A percentile compares a stretch with the other conserved stretches of the same genome.
These are phyloP conservation scores for Ramaria sp. DNA, from an alignment of 768 basidiomycete species.

Conservation along the genomic window DNA sequence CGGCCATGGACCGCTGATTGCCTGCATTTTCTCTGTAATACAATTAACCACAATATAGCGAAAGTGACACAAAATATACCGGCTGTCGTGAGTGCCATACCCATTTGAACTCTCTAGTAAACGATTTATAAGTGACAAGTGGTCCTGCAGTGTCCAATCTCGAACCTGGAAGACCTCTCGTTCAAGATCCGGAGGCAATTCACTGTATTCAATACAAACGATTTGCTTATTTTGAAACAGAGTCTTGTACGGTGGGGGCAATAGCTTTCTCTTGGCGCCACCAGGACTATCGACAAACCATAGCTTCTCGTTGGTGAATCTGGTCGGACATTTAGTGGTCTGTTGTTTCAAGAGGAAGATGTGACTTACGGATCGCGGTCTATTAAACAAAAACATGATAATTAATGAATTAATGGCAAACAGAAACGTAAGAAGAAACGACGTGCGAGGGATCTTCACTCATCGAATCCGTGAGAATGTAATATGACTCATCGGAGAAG, in stretches of 20 bases:
- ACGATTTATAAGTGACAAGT: background rate
- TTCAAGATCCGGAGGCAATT: constrained; percentile 44
- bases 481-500: background rate
- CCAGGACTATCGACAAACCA: constrained; percentile 32
- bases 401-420: background rate
- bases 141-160: background rate
- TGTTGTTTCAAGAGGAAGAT: background rate
- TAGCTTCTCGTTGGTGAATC: constrained; percentile 37
- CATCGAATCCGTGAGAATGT: background rate
- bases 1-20: constrained; percentile 45
- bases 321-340: constrained; percentile 13
- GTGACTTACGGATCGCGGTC: constrained; percentile 38
- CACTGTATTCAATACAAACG: constrained; percentile 69
- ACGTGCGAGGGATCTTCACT: background rate
- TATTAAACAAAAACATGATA: constrained; percentile 9
- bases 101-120: constrained; percentile 19
- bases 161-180: constrained; percentile 64
- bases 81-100: constrained; percentile 18
- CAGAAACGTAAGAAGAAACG: background rate
- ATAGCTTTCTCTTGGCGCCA: constrained; percentile 17
- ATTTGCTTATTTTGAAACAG: constrained; percentile 66
- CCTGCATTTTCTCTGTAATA: constrained; percentile 53
- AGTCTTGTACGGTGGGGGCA: constrained; percentile 46
- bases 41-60: background rate
- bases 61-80: constrained; percentile 6